Evolutionary conservation across 371 early-diverging fungal species (phyloP), one percentile per base, ranked within the genome.

Genomic region (Rhizomucor pusillus): DNA sequence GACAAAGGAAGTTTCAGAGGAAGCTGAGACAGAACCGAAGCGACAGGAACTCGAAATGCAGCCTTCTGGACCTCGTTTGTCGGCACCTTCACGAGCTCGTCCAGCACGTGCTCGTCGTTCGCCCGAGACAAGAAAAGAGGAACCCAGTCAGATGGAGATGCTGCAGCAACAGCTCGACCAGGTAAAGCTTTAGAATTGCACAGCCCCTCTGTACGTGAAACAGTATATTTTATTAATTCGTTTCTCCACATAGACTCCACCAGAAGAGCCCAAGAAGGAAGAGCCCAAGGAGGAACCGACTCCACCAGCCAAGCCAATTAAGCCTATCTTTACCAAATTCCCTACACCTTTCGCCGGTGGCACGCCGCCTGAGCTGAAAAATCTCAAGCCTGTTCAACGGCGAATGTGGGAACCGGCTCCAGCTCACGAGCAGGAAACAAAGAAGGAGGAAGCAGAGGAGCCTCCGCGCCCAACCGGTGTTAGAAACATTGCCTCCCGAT

Each of bases 281-380:
- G 43, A 14, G 29, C 56, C 13, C 62, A 52, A 52, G 41, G 33
- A 68, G 37, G 61, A 60, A 14, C 66, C 77, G 7, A 49, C 62
- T 3, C 69, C 67, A 36, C 83, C 83, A 19, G 71, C 80, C 23
- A 84, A 84, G 56, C 84, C 84, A 0, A 57, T 79, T 24, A 84
- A 84, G 44, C 84, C 84, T n/a, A 80, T 84, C 39, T 84, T 84
- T 65, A 71, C 74, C 37, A 84, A 84, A 56, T 84, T 81, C 63
- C 81, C 84, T 25, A 84, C 84, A 3, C 84, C 84, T 1, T 81
- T 84, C 72, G 80, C 80, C 9, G 71, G 67, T 14, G 68, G 66
- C 5, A 71, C 66, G 11, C 70, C 64, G 25, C 62, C 68, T 12
- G 57, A 71, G 10, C 33, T 74, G 0, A 71, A 77, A 41, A 62